Evolutionary conservation across 75 land plant genomes (phyloP).

Genomic region (Selaginella moellendorffii): DNA sequence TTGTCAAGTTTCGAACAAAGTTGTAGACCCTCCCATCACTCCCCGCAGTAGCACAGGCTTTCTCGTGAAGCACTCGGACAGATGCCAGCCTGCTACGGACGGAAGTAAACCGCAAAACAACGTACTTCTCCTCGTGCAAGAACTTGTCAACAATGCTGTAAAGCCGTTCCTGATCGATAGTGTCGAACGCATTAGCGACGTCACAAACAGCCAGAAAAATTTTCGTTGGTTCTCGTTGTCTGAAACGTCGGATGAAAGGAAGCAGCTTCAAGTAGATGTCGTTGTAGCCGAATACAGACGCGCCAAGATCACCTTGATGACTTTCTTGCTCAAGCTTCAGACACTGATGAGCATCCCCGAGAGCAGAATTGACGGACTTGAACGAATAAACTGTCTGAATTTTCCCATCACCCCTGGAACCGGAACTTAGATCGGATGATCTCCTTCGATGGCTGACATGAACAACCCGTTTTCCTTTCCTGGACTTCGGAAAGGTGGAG

Average conservation of each 20-base stretch:
- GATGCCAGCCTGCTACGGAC: slow-evolving; percentile 29
- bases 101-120: slow-evolving; percentile 21
- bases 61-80: slow-evolving; percentile 28
- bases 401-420: slow-evolving; percentile 1
- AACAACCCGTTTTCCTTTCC: background rate
- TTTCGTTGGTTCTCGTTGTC: slow-evolving; percentile 21
- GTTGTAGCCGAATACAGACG: slow-evolving; percentile 87
- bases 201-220: slow-evolving; percentile 67
- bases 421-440: background rate
- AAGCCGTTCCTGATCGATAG: slow-evolving; percentile 60
- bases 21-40: slow-evolving; percentile 5
- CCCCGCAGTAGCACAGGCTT: slow-evolving; percentile 11
- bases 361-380: slow-evolving; percentile 48
- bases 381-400: slow-evolving; percentile 18
- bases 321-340: slow-evolving; percentile 42
- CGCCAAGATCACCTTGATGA: slow-evolving; percentile 46
- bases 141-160: slow-evolving; percentile 34
- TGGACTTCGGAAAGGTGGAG: too few relatives aligned
- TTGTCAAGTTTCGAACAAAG: slow-evolving; percentile 8
- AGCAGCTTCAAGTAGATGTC: slow-evolving; percentile 55
- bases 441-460: background rate
- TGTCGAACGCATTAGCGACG: slow-evolving; percentile 77
- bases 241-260: slow-evolving; percentile 39
- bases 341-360: slow-evolving; percentile 48
- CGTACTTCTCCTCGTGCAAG: slow-evolving; percentile 34